A percentile compares a stretch with the other conserved stretches of the same genome.
These are phyloP conservation scores for Penicillium fuscoglaucum DNA, from an alignment of 2,329 filamentous ascomycete genomes.

Conservation along the genomic window DNA sequence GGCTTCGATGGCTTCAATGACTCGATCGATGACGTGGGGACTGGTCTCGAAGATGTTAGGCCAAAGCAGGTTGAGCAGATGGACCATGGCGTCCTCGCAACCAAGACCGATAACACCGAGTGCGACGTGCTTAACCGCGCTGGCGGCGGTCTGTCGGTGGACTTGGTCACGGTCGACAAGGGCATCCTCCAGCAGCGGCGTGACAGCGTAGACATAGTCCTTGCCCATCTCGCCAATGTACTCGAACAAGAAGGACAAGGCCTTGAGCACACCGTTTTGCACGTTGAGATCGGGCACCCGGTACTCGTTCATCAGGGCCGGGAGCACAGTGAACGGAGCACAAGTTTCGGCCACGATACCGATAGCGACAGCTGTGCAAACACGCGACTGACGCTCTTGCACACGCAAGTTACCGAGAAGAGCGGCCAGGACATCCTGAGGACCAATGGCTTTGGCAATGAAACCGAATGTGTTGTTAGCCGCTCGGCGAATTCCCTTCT, in stretches of 20 bases:
- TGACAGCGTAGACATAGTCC: slow-evolving; percentile 98
- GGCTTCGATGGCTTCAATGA: slow-evolving; percentile 95
- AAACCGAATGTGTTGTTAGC: slow-evolving; percentile 99
- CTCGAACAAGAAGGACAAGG: slow-evolving; percentile 94
- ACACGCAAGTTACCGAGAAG: slow-evolving; percentile 95
- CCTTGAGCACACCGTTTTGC: slow-evolving; percentile 97
- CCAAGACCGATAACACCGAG: slow-evolving; percentile 96
- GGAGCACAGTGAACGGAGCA: slow-evolving; percentile 96
- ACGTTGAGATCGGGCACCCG: slow-evolving; percentile 97
- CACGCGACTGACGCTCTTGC: slow-evolving; percentile 95
- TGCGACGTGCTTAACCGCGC: slow-evolving; percentile 96
- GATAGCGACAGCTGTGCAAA: slow-evolving; percentile 97
- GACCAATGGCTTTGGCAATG: slow-evolving; percentile 98
- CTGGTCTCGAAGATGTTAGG: slow-evolving; percentile 98
- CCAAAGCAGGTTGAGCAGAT: slow-evolving; percentile 92
- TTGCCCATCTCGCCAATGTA: slow-evolving; percentile 99
- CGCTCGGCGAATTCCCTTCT: slow-evolving; percentile 96
- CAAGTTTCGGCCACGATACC: slow-evolving; percentile 98
- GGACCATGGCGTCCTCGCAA: slow-evolving; percentile 97
- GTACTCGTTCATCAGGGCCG: slow-evolving; percentile 98
- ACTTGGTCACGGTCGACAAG: slow-evolving; percentile 98
- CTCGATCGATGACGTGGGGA: slow-evolving; percentile 96
- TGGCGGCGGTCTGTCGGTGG: slow-evolving; percentile 92
- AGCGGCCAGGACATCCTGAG: slow-evolving; percentile 93
- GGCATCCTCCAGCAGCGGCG: slow-evolving; percentile 90